Evolutionary conservation across 192 early-diverging fungal genomes (phyloP).

Genomic region (Haplosporangium gracile): DNA sequence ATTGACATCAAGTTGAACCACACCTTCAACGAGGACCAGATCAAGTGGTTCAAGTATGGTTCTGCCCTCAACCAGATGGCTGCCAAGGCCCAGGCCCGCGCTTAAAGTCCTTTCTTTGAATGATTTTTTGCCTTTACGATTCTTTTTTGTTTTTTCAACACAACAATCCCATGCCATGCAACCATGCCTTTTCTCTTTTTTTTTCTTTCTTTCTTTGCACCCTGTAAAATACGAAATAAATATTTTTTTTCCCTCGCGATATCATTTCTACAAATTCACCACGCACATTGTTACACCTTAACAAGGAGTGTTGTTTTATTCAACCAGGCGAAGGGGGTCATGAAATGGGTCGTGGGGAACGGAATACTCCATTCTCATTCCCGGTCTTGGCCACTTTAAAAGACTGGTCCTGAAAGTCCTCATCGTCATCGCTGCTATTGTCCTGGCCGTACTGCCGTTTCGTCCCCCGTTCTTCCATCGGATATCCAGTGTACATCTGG

Average conservation of each 20-base stretch:
- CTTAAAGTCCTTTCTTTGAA: constrained; percentile 16
- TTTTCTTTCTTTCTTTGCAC: background rate
- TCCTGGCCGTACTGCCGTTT: background rate
- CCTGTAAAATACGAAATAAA: constrained; percentile 8
- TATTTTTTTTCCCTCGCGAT: background rate
- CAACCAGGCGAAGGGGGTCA: background rate
- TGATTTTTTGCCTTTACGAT: background rate
- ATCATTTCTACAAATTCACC: background rate
- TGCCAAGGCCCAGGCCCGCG: constrained; percentile 63
- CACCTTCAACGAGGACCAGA: constrained; percentile 99
- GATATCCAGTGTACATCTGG: too few relatives aligned
- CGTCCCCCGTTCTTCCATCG: background rate
- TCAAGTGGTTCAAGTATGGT: constrained; percentile 98
- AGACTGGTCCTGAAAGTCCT: background rate
- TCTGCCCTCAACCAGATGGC: constrained; percentile 88
- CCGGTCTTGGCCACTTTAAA: background rate
- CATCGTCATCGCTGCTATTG: background rate
- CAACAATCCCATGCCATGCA: background rate
- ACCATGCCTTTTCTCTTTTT: background rate
- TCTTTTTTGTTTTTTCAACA: background rate
- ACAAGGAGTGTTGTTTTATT: background rate
- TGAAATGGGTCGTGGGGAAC: background rate
- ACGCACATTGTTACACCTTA: background rate
- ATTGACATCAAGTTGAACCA: constrained; percentile 92
- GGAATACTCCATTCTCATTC: background rate